These are phyloP conservation scores for Eugenia klotzschiana DNA, from an alignment of 441 rosid species.

Conservation along the genomic window DNA sequence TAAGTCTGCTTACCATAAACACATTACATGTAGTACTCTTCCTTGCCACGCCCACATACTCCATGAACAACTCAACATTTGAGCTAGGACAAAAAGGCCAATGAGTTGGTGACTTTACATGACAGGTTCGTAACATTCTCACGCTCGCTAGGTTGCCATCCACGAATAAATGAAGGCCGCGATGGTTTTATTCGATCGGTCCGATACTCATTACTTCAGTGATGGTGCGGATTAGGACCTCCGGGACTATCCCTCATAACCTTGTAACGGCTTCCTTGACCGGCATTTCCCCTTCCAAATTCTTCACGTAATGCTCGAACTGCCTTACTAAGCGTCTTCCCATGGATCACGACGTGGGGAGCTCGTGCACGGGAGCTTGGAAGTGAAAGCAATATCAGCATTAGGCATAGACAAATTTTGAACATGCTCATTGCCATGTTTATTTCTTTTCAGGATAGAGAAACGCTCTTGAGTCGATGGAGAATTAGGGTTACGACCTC, in stretches of 20 bases:
- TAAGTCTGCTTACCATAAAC: neutral
- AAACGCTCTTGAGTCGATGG: neutral
- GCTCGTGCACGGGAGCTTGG: neutral
- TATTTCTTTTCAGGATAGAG: neutral
- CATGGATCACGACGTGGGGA: neutral
- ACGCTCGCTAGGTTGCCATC: neutral
- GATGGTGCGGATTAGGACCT: slow-evolving; percentile 39
- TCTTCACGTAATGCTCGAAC: neutral
- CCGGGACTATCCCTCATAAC: slow-evolving; percentile 26
- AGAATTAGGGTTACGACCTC: neutral
- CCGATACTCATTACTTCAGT: neutral
- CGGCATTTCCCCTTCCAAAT: neutral
- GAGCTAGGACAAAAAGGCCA: no score
- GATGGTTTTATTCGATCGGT: neutral
- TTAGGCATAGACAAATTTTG: neutral
- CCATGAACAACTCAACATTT: neutral
- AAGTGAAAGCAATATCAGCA: neutral
- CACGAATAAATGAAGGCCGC: neutral
- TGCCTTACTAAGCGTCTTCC: neutral
- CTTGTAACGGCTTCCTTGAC: neutral
- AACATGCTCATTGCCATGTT: neutral
- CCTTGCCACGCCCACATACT: neutral
- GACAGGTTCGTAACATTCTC: no score
- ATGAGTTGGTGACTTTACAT: no score
- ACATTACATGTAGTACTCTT: neutral